Evolutionary conservation across 2,329 filamentous ascomycete genomes (phyloP).

Genomic region (Cryphonectria parasitica): DNA sequence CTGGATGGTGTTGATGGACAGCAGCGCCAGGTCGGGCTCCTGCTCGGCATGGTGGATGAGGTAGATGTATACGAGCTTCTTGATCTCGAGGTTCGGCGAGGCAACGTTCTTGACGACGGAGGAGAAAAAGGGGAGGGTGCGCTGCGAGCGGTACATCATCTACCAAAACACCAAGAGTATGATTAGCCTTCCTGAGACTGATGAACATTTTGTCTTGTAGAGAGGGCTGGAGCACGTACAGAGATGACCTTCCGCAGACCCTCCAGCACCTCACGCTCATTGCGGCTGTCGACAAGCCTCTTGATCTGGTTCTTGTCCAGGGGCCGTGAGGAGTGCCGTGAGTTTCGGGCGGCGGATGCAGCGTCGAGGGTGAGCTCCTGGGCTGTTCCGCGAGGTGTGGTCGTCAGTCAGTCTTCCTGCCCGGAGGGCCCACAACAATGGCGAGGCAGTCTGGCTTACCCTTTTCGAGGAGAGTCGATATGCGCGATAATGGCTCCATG

Average conservation of each 20-base stretch:
- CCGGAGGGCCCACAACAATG: not conserved
- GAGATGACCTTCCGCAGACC: conserved; percentile 86
- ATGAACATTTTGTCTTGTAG: conserved; percentile 8
- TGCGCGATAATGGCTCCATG: conserved; percentile 96
- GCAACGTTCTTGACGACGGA: conserved; percentile 97
- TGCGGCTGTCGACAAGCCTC: conserved; percentile 91
- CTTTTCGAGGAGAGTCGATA: conserved; percentile 92
- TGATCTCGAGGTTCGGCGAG: conserved; percentile 90
- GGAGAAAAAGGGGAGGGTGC: conserved; percentile 93
- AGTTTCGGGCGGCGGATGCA: conserved; percentile 79
- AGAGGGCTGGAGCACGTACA: conserved; percentile 54
- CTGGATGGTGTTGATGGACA: conserved; percentile 98
- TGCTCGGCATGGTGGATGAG: conserved; percentile 95
- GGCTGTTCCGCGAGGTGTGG: conserved; percentile 59
- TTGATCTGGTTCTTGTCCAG: conserved; percentile 85
- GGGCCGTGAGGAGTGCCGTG: conserved; percentile 63
- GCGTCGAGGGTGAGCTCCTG: conserved; percentile 97
- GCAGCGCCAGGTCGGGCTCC: conserved; percentile 90
- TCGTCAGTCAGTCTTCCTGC: conserved; percentile 23
- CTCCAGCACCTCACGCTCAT: conserved; percentile 90
- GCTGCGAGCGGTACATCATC: conserved; percentile 95
- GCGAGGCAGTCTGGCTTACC: conserved; percentile 59
- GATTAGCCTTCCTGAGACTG: not conserved
- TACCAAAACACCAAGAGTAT: conserved; percentile 42
- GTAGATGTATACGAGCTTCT: conserved; percentile 98